phyloP scores from a whole-genome alignment of 768 basidiomycete species.

The Serendipita indica region DNA sequence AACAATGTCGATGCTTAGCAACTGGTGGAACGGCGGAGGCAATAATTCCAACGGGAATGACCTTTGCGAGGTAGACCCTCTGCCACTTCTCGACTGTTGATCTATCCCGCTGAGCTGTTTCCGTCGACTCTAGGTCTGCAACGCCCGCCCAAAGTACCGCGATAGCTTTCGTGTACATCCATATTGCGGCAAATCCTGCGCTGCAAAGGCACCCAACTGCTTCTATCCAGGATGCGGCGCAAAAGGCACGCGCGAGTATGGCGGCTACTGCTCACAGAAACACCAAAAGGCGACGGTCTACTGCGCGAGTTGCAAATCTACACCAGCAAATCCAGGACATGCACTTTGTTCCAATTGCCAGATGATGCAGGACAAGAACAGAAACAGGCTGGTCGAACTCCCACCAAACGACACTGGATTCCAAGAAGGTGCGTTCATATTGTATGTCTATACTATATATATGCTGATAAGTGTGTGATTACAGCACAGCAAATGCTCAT shows the following conservation, averaged over 20 bases:
- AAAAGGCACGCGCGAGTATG: neutral
- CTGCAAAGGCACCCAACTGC: constrained; percentile 29
- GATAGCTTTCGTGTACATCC: constrained; percentile 26
- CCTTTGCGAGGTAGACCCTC: neutral
- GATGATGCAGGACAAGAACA: neutral
- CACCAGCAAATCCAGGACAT: neutral
- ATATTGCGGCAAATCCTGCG: constrained; percentile 53
- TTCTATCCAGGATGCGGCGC: neutral
- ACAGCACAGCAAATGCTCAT: neutral
- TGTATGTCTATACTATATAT: neutral
- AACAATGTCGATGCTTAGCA: neutral
- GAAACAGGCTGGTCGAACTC: neutral
- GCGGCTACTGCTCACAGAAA: neutral
- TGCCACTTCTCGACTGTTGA: neutral
- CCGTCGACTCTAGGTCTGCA: constrained; percentile 29
- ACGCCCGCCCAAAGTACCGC: constrained; percentile 43
- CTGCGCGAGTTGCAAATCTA: neutral
- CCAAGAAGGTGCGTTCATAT: neutral
- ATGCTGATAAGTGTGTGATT: neutral
- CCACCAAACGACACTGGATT: neutral
- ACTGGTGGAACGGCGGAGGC: neutral
- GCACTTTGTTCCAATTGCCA: neutral
- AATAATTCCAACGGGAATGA: neutral
- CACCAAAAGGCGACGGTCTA: neutral
- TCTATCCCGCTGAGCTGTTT: neutral